Evolutionary conservation across 2,329 filamentous ascomycete genomes (phyloP), one percentile per base, ranked within the genome.

Genomic region (Fusarium acutatum): DNA sequence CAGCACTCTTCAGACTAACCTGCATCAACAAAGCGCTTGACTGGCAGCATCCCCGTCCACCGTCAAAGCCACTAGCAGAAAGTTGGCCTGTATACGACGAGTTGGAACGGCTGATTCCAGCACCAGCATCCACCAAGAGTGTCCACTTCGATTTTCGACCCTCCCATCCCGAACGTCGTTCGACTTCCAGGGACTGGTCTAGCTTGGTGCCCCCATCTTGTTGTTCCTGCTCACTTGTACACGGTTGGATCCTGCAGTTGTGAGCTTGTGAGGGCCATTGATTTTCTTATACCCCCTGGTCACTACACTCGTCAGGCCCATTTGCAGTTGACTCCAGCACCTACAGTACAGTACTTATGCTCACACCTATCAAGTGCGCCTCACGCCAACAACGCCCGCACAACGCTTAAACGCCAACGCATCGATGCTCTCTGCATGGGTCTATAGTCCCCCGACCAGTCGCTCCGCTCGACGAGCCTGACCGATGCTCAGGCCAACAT

Each of bases 351-450:
- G 66, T 49, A 73, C 69, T 37, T 72, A 43, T 62, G 32, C 72
- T 74, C 65, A 73, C 72, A 69, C 72, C 72, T 75, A 73, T 75
- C 56, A 57, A 75, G 56, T 75, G 69, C 65, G 58, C 72, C 69
- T 73, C 69, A 69, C 71, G 40, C 69, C 65, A 75, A 76, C 65
- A 75, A 76, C 75, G 75, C 76, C 81, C 83, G 83, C 84, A 67
- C 71, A 75, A 72, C 71, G 61, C 69, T 68, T 67, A 71, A 69
- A 75, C 77, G 82, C 83, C 84, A 85, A 82, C 84, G 82, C 83
- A 84, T 85, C 84, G 81, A 86, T 85, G 83, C 82, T 80, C 79
- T 79, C 80, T 84, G 82, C 83, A 83, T 84, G 83, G 82, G 80
- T 82, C 79, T 82, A 73, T 81, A 80, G 80, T 79, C 78, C 81